These are phyloP conservation scores for Phytophthora kernoviae DNA, from an alignment of 352 stramenopile genomes.

Conservation along the genomic window DNA sequence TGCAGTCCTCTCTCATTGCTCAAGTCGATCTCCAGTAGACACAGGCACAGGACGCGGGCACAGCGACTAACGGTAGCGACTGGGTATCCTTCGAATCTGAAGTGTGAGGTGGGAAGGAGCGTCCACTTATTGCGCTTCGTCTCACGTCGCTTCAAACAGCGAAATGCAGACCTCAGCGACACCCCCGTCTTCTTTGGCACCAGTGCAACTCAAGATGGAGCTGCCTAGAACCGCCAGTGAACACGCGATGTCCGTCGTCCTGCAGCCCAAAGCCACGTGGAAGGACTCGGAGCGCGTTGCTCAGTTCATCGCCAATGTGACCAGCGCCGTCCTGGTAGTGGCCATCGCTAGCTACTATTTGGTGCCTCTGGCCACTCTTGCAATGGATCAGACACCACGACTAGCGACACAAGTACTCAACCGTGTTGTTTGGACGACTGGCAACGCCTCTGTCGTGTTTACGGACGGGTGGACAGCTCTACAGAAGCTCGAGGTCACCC, in stretches of 20 bases:
- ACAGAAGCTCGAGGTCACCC: constrained; percentile 27
- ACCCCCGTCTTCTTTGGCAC: neutral
- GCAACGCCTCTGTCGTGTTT: constrained; percentile 30
- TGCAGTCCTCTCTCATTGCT: too few relatives aligned
- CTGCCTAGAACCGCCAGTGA: constrained; percentile 20
- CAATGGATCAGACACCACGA: constrained; percentile 41
- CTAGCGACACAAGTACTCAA: constrained; percentile 29
- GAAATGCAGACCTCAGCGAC: constrained; percentile 10
- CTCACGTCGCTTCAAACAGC: constrained; percentile 1
- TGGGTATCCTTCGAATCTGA: neutral
- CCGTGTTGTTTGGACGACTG: constrained; percentile 23
- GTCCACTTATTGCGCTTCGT: constrained; percentile 12
- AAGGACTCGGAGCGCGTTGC: constrained; percentile 71
- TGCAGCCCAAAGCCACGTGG: constrained; percentile 46
- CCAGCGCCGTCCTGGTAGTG: constrained; percentile 59
- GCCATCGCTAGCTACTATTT: constrained; percentile 53
- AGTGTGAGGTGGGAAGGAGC: constrained; percentile 8
- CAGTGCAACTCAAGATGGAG: constrained; percentile 17
- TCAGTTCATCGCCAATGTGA: constrained; percentile 71
- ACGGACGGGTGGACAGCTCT: constrained; percentile 34
- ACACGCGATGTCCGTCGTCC: constrained; percentile 8
- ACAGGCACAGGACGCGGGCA: neutral
- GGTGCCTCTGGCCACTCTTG: constrained; percentile 33
- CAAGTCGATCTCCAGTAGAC: too few relatives aligned
- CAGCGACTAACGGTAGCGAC: neutral